Base-by-base conservation (phyloP, 1,139 yeast genomes). In the Geotrichum phurueaensis region DNA sequence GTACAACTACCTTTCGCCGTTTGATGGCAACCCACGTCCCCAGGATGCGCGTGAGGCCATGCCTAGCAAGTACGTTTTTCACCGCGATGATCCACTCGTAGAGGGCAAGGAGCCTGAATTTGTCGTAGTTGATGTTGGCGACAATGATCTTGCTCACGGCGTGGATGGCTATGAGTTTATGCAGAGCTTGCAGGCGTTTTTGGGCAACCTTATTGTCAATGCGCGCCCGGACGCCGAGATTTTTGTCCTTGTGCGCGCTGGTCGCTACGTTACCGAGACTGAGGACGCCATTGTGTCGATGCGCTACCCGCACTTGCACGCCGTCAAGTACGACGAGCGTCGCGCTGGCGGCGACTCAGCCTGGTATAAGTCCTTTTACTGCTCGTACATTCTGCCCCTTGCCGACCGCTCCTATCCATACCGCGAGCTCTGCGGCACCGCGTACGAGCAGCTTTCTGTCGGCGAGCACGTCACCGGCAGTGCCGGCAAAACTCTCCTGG, bases 111-210 rank as follows among this genome's bases (percentile, higher is more conserved):
- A 56, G 33, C 64, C 64, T n/a, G 57, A 59, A 20, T 62, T 55
- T 49, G 59, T 62, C 20, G 31, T 62, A 51, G 59, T 62, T 10
- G 64, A 62, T 51, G 64, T 62, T 22, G 64, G 64, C n/a, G 60
- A 57, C 43, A 62, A 62, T 48, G 64, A 62, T 45, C 39, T 55
- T 18, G 51, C 53, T 4, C 43, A 57, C 10, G 57, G 53, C 10
- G 59, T 59, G 23, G 43, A 52, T 22, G 59, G 60, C 20, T 31
- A 47, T 27, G 59, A 59, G n/a, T 62, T 62, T 31, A 57, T 57
- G 60, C 29, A 36, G 23, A 20, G 36, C 31, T 23, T 62, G 29
- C 64, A 62, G 48, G 15, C 23, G 36, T 59, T 62, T 23, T 50
- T 62, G 39, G 64, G 60, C 43, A 57, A 57, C 47, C 43, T 62